Evolutionary conservation across 1,139 yeast genomes (phyloP).

Genomic region (Kodamaea sp.): DNA sequence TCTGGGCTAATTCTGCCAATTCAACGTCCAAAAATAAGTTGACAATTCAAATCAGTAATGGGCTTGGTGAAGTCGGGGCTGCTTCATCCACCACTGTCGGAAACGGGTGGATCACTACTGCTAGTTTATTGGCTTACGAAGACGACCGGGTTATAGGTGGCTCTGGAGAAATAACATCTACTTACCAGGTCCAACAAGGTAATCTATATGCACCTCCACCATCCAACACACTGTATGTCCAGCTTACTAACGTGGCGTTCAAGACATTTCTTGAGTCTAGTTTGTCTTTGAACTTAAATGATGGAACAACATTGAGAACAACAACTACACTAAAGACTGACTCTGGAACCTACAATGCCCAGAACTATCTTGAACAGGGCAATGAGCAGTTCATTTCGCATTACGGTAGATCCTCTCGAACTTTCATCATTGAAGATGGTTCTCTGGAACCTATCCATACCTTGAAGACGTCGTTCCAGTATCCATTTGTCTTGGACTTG

Average conservation of each 20-base stretch:
- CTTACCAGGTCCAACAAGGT: conserved; percentile 21
- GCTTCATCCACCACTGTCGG: conserved; percentile 11
- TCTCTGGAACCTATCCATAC: conserved; percentile 17
- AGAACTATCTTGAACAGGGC: conserved; percentile 31
- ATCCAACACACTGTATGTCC: conserved; percentile 34
- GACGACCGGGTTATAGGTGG: conserved; percentile 36
- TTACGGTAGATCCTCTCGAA: conserved; percentile 22
- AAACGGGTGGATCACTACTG: conserved; percentile 17
- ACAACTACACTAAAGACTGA: conserved; percentile 27
- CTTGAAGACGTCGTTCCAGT: conserved; percentile 11
- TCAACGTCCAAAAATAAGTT: conserved; percentile 25
- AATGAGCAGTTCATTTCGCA: conserved; percentile 33
- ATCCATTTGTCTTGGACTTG: conserved; percentile 16
- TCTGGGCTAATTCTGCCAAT: conserved; percentile 55
- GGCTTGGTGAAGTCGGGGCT: conserved; percentile 43
- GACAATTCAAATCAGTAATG: conserved; percentile 58
- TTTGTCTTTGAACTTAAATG: conserved; percentile 33
- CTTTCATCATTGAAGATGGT: conserved; percentile 19
- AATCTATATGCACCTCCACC: conserved; percentile 30
- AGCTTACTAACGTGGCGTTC: conserved; percentile 37
- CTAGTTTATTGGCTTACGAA: conserved; percentile 54
- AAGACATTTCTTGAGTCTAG: conserved; percentile 29
- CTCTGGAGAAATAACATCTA: conserved; percentile 38
- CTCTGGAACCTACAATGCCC: conserved; percentile 36
- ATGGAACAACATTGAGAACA: conserved; percentile 34